These are phyloP conservation scores for Kwoniella botswanensis DNA, from an alignment of 768 basidiomycete species.

Conservation along the genomic window DNA sequence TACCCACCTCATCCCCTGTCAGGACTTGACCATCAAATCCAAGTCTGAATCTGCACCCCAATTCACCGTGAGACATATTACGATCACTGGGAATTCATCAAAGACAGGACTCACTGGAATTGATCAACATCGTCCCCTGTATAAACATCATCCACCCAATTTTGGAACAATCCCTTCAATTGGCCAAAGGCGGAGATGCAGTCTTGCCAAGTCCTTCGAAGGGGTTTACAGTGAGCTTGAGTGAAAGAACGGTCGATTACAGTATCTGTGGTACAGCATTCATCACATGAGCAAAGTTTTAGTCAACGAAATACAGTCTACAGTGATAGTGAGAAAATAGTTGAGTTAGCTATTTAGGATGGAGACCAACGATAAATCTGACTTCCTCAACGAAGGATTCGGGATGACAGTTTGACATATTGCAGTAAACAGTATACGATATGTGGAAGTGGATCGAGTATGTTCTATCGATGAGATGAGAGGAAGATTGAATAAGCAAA, in stretches of 20 bases:
- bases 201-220: not conserved
- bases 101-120: constrained; percentile 6
- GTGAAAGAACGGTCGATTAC: constrained; percentile 2
- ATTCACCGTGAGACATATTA: not conserved
- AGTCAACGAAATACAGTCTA: not conserved
- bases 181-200: constrained; percentile 2
- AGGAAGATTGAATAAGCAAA: not conserved
- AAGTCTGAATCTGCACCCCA: constrained; percentile 5
- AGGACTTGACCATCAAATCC: constrained; percentile 10
- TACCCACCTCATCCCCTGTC: constrained; percentile 6
- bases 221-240: constrained; percentile 4
- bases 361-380: not conserved
- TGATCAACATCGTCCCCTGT: constrained; percentile 5
- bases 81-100: not conserved
- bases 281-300: not conserved
- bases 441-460: not conserved
- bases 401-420: constrained; percentile 7
- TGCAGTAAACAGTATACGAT: not conserved
- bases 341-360: not conserved
- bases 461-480: not conserved
- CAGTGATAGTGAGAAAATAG: too few species aligned
- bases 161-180: not conserved
- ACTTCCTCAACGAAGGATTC: constrained; percentile 8
- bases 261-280: not conserved
- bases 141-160: constrained; percentile 10